These are phyloP conservation scores for Diplocarpon mali DNA, from an alignment of 2,329 filamentous ascomycete species.

Conservation along the genomic window DNA sequence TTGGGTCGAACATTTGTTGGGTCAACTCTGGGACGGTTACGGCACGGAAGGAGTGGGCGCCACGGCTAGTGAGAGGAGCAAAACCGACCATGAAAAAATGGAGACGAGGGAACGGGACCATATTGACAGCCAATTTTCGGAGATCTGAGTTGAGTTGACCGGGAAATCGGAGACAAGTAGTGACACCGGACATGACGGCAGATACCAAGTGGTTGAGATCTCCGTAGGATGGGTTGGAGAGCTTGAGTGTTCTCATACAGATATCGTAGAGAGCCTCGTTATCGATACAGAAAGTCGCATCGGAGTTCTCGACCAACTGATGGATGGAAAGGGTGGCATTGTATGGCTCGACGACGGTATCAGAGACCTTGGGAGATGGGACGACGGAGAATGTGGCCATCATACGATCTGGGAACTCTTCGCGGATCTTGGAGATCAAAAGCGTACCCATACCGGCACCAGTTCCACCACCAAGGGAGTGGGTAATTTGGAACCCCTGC, in stretches of 20 bases:
- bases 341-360: conserved; percentile 99
- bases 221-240: conserved; percentile 95
- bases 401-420: conserved; percentile 99
- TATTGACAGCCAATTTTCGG: conserved; percentile 99
- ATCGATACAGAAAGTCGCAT: conserved; percentile 99
- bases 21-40: conserved; percentile 96
- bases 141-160: conserved; percentile 99
- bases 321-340: conserved; percentile 98
- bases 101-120: conserved; percentile 99
- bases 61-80: conserved; percentile 89
- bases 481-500: conserved; percentile 99
- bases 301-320: conserved; percentile 99
- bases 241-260: conserved; percentile 99
- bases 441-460: conserved; percentile 99
- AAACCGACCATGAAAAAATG: conserved; percentile 99
- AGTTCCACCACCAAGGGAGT: conserved; percentile 99
- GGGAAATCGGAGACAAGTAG: conserved; percentile 97
- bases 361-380: conserved; percentile 97
- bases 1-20: conserved; percentile 99
- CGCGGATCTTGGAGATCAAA: conserved; percentile 99
- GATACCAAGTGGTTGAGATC: conserved; percentile 99
- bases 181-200: conserved; percentile 98
- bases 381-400: conserved; percentile 99
- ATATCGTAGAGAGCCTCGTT: conserved; percentile 99
- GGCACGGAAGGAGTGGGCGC: conserved; percentile 90